These are phyloP conservation scores for Talaromyces sp. DNA, from an alignment of 2,329 filamentous ascomycete species.

Conservation along the genomic window DNA sequence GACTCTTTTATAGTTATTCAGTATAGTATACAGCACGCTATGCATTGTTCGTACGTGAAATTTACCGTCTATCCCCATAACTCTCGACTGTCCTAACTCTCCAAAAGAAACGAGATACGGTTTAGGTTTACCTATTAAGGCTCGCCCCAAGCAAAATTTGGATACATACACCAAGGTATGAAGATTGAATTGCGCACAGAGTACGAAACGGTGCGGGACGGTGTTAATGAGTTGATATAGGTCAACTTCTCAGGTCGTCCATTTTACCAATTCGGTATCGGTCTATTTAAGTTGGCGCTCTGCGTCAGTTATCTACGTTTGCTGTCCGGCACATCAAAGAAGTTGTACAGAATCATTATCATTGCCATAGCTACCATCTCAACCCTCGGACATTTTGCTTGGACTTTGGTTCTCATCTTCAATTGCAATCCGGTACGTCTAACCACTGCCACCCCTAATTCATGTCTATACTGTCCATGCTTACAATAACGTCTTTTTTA, in stretches of 20 bases:
- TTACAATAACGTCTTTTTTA: constrained; percentile 7
- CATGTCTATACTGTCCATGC: background rate
- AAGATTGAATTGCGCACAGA: background rate
- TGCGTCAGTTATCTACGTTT: constrained; percentile 55
- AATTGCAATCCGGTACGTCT: constrained; percentile 50
- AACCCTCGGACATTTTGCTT: constrained; percentile 51
- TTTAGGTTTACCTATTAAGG: constrained; percentile 49
- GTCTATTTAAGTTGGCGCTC: constrained; percentile 57
- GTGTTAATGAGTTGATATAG: constrained; percentile 23
- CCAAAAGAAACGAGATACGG: constrained; percentile 54
- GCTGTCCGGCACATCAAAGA: constrained; percentile 50
- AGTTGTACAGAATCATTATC: constrained; percentile 46
- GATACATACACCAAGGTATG: constrained; percentile 45
- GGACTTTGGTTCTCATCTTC: constrained; percentile 51
- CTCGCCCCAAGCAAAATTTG: constrained; percentile 48
- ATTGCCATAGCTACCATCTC: constrained; percentile 47
- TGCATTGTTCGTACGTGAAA: constrained; percentile 51
- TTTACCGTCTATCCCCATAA: too few species aligned
- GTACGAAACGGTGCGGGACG: background rate
- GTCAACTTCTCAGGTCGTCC: constrained; percentile 56
- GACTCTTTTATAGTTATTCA: constrained; percentile 41
- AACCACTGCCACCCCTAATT: too few species aligned
- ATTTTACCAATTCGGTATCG: constrained; percentile 56
- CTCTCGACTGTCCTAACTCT: background rate
- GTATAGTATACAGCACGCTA: constrained; percentile 51